phyloP scores from a whole-genome alignment of 441 rosid genomes.

The Cnidoscolus chayamansa region DNA sequence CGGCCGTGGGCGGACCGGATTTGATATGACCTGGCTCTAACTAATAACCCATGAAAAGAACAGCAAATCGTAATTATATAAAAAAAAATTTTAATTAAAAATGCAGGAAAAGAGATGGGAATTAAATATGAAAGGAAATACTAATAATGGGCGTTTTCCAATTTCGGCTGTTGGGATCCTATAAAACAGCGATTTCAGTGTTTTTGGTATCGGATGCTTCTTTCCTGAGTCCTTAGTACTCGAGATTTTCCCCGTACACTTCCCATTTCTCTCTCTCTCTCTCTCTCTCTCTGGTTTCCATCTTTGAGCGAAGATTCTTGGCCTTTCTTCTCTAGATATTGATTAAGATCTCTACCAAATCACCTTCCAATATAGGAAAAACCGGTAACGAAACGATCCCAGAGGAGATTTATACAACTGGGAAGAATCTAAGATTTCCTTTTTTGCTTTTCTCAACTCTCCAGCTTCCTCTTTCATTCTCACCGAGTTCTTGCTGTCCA shows the following conservation, averaged over 20 bases:
- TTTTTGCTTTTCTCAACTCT: background rate
- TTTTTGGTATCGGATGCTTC: conserved; percentile 30
- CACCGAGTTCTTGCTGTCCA: background rate
- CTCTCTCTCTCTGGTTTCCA: background rate
- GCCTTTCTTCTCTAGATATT: background rate
- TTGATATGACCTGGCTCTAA: conserved; percentile 4
- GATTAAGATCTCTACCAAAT: background rate
- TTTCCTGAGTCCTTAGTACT: background rate
- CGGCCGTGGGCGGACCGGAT: conserved; percentile 22
- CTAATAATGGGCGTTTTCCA: conserved; percentile 28
- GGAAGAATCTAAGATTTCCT: background rate
- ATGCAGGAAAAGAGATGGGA: background rate
- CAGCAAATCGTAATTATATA: background rate
- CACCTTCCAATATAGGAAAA: background rate
- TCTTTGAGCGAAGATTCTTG: background rate
- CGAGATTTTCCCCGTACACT: background rate
- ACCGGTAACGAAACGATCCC: background rate
- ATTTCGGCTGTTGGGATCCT: conserved; percentile 56
- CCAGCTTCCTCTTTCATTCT: background rate
- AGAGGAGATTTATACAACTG: too few relatives aligned
- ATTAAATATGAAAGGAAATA: conserved; percentile 9
- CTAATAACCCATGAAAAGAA: background rate
- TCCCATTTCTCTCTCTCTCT: background rate
- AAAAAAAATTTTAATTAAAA: background rate
- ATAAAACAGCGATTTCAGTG: conserved; percentile 60